Evolutionary conservation across 2,329 filamentous ascomycete species (phyloP).

Genomic region (Dactylella cylindrospora): DNA sequence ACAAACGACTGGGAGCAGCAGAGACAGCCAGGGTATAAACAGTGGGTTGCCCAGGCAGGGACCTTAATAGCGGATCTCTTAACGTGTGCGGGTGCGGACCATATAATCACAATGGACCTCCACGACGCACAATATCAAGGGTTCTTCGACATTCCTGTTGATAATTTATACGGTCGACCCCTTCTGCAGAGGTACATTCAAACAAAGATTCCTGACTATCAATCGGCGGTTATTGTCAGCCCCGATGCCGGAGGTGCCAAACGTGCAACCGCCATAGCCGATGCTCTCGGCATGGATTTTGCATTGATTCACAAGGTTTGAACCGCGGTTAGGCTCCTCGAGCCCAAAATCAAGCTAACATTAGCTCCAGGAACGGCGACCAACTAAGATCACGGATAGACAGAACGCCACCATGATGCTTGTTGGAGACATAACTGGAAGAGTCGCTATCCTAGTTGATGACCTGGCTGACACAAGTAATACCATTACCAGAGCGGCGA

Average conservation of each 20-base stretch:
- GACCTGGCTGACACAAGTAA: constrained; percentile 95
- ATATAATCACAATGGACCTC: constrained; percentile 96
- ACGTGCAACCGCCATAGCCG: constrained; percentile 90
- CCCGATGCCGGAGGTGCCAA: constrained; percentile 97
- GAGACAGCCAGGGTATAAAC: constrained; percentile 89
- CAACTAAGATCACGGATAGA: constrained; percentile 76
- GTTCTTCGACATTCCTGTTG: constrained; percentile 97
- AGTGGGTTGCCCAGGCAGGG: constrained; percentile 97
- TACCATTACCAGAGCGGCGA: constrained; percentile 93
- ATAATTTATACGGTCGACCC: constrained; percentile 88
- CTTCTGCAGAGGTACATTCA: constrained; percentile 71
- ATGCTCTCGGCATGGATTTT: constrained; percentile 90
- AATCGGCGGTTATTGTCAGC: constrained; percentile 86
- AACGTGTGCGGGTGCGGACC: constrained; percentile 92
- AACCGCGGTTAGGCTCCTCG: neutral
- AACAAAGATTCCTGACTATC: constrained; percentile 79
- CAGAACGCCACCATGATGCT: constrained; percentile 76
- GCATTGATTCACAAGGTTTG: constrained; percentile 94
- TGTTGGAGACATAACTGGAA: constrained; percentile 78
- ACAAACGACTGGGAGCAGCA: constrained; percentile 65
- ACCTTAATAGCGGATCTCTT: constrained; percentile 91
- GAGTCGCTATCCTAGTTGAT: constrained; percentile 86
- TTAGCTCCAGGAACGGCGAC: constrained; percentile 52
- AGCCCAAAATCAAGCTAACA: neutral
- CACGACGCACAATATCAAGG: constrained; percentile 97